Base-by-base conservation (phyloP, 768 basidiomycete species). In the Trametes cinnabarina region DNA sequence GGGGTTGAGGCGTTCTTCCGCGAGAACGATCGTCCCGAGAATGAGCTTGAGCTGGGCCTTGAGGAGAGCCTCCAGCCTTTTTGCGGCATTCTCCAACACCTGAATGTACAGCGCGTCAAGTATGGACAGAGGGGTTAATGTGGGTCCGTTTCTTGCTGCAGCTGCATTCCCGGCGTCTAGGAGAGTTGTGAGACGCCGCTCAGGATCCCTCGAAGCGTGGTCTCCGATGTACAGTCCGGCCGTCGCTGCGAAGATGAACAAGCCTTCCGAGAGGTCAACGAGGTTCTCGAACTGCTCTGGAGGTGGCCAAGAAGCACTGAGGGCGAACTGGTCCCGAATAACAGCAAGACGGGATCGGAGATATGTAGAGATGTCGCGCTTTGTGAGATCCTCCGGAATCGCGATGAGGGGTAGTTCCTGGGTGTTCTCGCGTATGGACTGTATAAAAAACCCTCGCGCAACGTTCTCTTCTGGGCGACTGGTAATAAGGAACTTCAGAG, bases 181-280 rank as follows among this genome's bases (percentile, higher is more conserved):
- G 15, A 50, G 22, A 3, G 26, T 4, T 5, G 12, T 20, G 23
- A 50, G 49, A 34, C 40, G 49, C 22, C n/a, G 20, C 40, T 23
- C 55, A 17, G 12, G 58, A 12, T 48, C 35, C 14, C 44, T 39
- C 6, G 37, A 49, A 23, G 52, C 14, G 15, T 47, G 28, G 40
- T 35, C 46, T 52, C 48, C 60, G 3, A 69, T 62, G 25, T 61
- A 68, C 20, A 56, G 57, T 15, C 63, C 44, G 0, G 59, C 53
- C 0, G 66, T 65, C 0, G 66, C 54, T 1, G 67, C 67, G 19
- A 53, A 67, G n/a, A 66, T 65, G 37, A 69, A 69, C 9, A 68
- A 25, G 0, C 58, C 65, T 8, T 30, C 42, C 1, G 55, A 34
- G 3, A 47, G 22, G 3, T 30, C 1, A 10, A 34, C 25, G 11